Percentiles rank a stretch among this genome's conserved stretches.
phyloP scores from a whole-genome alignment of 2,329 filamentous ascomycete species.

The Cladobotryum mycophilum region DNA sequence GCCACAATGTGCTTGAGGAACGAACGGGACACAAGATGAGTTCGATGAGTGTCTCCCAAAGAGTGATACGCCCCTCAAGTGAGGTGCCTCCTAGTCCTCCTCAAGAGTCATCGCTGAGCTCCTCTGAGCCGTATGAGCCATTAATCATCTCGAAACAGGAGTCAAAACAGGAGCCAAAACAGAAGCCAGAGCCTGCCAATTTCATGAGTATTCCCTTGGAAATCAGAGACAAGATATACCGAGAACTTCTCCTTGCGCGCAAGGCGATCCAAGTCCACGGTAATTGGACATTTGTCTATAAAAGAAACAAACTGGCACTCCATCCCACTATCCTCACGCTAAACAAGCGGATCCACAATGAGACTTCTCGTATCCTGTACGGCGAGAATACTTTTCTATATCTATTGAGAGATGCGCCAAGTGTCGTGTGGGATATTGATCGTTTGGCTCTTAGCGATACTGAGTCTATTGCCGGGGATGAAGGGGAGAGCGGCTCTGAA shows the following conservation, averaged over 20 bases:
- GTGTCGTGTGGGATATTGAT: constrained; percentile 13
- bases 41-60: no score
- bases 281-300: constrained; percentile 29
- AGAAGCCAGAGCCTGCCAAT: not conserved
- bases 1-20: not conserved
- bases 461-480: not conserved
- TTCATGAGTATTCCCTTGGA: constrained; percentile 22
- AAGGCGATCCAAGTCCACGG: constrained; percentile 28
- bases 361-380: constrained; percentile 39
- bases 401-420: constrained; percentile 33
- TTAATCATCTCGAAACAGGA: not conserved
- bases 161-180: not conserved
- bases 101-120: no score
- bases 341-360: constrained; percentile 27
- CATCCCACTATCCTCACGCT: constrained; percentile 31
- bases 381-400: constrained; percentile 44
- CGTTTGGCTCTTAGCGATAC: constrained; percentile 14
- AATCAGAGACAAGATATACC: constrained; percentile 26
- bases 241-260: constrained; percentile 24
- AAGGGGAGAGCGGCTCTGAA: constrained; percentile 12
- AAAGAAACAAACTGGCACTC: constrained; percentile 24
- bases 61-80: no score
- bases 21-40: no score
- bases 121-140: no score
- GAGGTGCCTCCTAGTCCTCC: no score